Percentiles rank a stretch among this genome's conserved stretches.
Evolutionary conservation across 192 early-diverging fungal genomes (phyloP).

Genomic region (Entomortierella chlamydospora): DNA sequence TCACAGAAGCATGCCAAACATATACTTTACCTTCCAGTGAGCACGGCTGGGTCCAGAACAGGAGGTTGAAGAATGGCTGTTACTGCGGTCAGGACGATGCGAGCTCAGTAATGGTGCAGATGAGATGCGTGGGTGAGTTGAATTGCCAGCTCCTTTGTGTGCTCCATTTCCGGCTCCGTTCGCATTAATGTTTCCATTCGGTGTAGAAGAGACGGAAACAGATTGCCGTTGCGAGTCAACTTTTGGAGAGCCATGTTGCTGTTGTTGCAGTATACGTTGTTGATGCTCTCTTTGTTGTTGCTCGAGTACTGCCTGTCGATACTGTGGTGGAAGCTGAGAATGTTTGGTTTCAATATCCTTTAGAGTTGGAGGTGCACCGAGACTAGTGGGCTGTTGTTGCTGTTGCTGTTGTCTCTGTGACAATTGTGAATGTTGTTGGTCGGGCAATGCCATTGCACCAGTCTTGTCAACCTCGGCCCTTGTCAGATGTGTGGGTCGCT

Average conservation of each 20-base stretch:
- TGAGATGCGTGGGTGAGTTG: constrained; percentile 26
- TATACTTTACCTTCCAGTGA: constrained; percentile 46
- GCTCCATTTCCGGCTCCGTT: constrained; percentile 5
- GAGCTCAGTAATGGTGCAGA: constrained; percentile 31
- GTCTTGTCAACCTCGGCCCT: constrained; percentile 31
- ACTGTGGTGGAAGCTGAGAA: constrained; percentile 44
- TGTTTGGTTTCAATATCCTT: constrained; percentile 36
- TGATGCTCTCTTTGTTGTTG: constrained; percentile 49
- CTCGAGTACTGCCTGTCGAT: constrained; percentile 43
- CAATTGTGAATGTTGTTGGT: constrained; percentile 16
- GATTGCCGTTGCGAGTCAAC: constrained; percentile 17
- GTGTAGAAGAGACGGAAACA: constrained; percentile 25
- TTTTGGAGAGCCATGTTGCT: constrained; percentile 18
- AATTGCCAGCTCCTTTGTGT: neutral
- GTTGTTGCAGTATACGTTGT: constrained; percentile 27
- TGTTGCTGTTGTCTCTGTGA: constrained; percentile 28
- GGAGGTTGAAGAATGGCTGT: neutral
- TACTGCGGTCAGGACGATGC: constrained; percentile 14
- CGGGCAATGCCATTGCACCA: constrained; percentile 13
- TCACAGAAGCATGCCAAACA: no score
- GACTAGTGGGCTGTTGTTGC: constrained; percentile 7
- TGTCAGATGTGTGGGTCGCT: constrained; percentile 51
- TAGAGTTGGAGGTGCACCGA: constrained; percentile 28
- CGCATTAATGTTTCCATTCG: constrained; percentile 3
- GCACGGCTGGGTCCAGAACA: constrained; percentile 33